Evolutionary conservation across 2,329 filamentous ascomycete species (phyloP).

Genomic region (Gaeumannomyces sp.): DNA sequence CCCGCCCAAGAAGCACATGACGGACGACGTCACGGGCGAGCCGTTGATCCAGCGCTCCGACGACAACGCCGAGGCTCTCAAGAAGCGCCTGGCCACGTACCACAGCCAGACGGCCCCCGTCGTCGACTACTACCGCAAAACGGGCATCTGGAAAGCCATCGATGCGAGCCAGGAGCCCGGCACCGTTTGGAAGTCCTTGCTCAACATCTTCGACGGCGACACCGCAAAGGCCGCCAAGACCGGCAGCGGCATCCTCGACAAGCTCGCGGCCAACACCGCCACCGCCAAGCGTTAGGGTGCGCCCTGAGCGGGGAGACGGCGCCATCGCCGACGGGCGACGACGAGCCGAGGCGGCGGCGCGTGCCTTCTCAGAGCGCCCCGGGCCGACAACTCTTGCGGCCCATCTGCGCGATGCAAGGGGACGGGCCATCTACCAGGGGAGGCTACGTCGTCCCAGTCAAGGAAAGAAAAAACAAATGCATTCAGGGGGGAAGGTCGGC

Average conservation of each 20-base stretch:
- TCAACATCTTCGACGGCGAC: constrained; percentile 72
- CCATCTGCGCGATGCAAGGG: too few species aligned
- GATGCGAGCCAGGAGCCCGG: constrained; percentile 95
- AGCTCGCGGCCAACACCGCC: constrained; percentile 21
- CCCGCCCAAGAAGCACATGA: constrained; percentile 90
- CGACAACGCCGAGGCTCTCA: constrained; percentile 92
- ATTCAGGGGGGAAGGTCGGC: background rate
- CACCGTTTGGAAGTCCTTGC: constrained; percentile 89
- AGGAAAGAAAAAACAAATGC: background rate
- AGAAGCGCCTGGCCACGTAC: constrained; percentile 91
- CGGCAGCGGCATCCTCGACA: constrained; percentile 36
- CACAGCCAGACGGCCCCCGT: constrained; percentile 91
- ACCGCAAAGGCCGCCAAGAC: constrained; percentile 38
- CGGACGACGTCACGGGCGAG: constrained; percentile 94
- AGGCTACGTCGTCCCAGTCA: background rate
- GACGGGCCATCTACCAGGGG: too few species aligned
- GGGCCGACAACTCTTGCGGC: background rate
- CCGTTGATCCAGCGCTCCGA: constrained; percentile 93
- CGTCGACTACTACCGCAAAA: constrained; percentile 94
- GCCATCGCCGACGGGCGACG: background rate
- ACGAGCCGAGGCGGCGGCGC: background rate
- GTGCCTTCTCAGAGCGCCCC: too few species aligned
- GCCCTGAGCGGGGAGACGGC: background rate
- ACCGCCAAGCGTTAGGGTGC: constrained; percentile 4
- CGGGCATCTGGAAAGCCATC: constrained; percentile 91